A percentile compares a stretch with the other conserved stretches of the same genome.
Evolutionary conservation across 768 basidiomycete species (phyloP).

Genomic region (Pleurotus salmoneostramineus): DNA sequence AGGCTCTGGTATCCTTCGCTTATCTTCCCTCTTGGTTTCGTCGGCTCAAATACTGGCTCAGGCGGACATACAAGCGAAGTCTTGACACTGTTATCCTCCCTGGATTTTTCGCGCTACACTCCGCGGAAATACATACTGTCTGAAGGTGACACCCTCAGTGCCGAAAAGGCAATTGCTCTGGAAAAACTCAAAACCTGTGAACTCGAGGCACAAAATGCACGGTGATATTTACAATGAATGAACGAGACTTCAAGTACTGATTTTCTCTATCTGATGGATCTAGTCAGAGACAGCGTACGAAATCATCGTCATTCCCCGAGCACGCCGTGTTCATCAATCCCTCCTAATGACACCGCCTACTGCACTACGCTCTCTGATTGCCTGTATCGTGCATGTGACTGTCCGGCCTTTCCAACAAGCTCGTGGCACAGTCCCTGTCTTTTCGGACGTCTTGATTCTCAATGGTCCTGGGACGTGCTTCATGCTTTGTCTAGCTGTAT

Average conservation of each 20-base stretch:
- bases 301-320: conserved; percentile 76
- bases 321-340: conserved; percentile 82
- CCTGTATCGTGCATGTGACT: conserved; percentile 59
- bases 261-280: neutral
- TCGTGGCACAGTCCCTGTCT: conserved; percentile 19
- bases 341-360: conserved; percentile 67
- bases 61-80: conserved; percentile 96
- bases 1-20: conserved; percentile 71
- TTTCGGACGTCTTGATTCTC: conserved; percentile 76
- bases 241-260: neutral
- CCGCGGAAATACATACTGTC: conserved; percentile 80
- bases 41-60: conserved; percentile 24
- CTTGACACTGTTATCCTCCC: conserved; percentile 60
- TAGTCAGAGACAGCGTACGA: conserved; percentile 28
- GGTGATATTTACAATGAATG: neutral
- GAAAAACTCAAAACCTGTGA: conserved; percentile 41
- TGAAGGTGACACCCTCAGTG: conserved; percentile 78
- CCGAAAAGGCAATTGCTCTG: conserved; percentile 60
- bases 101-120: conserved; percentile 74
- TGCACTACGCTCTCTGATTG: conserved; percentile 54
- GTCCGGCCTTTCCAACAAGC: conserved; percentile 42
- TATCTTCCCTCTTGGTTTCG: conserved; percentile 1
- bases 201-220: neutral
- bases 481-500: conserved; percentile 66
- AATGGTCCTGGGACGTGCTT: conserved; percentile 97